Conservation (phyloP, 1,284 basidiomycete species). For the Trametes hirsuta region DNA sequence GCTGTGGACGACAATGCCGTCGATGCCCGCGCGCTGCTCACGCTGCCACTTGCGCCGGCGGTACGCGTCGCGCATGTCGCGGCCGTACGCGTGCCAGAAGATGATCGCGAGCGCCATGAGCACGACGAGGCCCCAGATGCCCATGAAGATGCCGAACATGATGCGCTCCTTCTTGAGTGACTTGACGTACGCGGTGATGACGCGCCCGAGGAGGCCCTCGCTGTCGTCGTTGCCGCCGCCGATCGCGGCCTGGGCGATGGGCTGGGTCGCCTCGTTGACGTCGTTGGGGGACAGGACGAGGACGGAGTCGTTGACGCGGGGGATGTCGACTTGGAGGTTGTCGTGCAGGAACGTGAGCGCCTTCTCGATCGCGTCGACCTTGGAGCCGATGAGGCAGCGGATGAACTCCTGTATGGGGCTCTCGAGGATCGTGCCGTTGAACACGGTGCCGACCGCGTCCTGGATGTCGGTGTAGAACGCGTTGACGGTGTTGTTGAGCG, state of each 20-base stretch:
- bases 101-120: constrained; percentile 70
- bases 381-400: constrained; percentile 87
- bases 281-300: constrained; percentile 74
- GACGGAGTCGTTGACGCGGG: constrained; percentile 70
- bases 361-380: constrained; percentile 84
- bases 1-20: constrained; percentile 49
- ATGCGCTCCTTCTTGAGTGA: constrained; percentile 79
- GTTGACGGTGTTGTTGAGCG: constrained; percentile 82
- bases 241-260: constrained; percentile 81
- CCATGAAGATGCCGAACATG: constrained; percentile 84
- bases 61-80: constrained; percentile 47
- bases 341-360: constrained; percentile 92
- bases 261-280: constrained; percentile 76
- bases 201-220: constrained; percentile 69
- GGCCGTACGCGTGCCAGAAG: constrained; percentile 67
- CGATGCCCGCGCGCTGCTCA: constrained; percentile 53
- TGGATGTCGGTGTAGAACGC: constrained; percentile 78
- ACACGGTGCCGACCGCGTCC: constrained; percentile 68
- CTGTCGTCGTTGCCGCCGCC: constrained; percentile 60
- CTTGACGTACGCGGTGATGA: constrained; percentile 75
- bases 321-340: constrained; percentile 81
- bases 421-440: constrained; percentile 83
- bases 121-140: constrained; percentile 77
- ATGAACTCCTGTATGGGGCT: constrained; percentile 86
- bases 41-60: constrained; percentile 52